Percentiles rank a stretch among this genome's conserved stretches.
Conservation (phyloP, 2,329 filamentous ascomycete species). For the Mollisiaceae sp. region DNA sequence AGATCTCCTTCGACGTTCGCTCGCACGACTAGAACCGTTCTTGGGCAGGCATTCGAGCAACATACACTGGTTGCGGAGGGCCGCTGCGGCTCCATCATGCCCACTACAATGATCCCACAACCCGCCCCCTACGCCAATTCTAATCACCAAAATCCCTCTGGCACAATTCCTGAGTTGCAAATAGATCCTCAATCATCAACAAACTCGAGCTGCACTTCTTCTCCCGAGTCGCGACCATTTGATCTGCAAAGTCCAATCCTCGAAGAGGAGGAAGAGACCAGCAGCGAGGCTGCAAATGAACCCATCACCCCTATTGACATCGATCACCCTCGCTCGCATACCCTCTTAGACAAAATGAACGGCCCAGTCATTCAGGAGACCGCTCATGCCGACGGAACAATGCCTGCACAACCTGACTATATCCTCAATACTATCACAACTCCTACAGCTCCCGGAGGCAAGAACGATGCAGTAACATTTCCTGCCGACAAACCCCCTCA, state of each 20-base stretch:
- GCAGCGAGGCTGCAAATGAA: slow-evolving; percentile 63
- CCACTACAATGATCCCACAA: background rate
- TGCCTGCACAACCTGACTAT: background rate
- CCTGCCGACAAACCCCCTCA: background rate
- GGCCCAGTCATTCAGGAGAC: slow-evolving; percentile 12
- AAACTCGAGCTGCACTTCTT: slow-evolving; percentile 30
- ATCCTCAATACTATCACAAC: background rate
- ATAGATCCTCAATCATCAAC: slow-evolving; percentile 18
- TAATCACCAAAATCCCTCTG: background rate
- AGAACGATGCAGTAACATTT: background rate
- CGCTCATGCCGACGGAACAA: background rate
- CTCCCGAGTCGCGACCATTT: slow-evolving; percentile 45
- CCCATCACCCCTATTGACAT: slow-evolving; percentile 66
- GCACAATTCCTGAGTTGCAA: background rate
- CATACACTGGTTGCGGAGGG: background rate
- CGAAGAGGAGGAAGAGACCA: slow-evolving; percentile 61
- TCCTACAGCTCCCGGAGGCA: background rate
- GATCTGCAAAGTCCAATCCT: slow-evolving; percentile 59
- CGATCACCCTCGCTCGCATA: slow-evolving; percentile 61
- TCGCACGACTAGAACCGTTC: background rate
- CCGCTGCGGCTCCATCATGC: background rate
- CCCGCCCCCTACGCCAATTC: background rate
- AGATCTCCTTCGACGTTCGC: background rate
- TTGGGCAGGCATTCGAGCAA: background rate
- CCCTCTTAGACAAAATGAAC: slow-evolving; percentile 48